Percentiles rank a stretch among this genome's conserved stretches.
These are phyloP conservation scores for Mycena vitilis DNA, from an alignment of 768 basidiomycete species.

Conservation along the genomic window DNA sequence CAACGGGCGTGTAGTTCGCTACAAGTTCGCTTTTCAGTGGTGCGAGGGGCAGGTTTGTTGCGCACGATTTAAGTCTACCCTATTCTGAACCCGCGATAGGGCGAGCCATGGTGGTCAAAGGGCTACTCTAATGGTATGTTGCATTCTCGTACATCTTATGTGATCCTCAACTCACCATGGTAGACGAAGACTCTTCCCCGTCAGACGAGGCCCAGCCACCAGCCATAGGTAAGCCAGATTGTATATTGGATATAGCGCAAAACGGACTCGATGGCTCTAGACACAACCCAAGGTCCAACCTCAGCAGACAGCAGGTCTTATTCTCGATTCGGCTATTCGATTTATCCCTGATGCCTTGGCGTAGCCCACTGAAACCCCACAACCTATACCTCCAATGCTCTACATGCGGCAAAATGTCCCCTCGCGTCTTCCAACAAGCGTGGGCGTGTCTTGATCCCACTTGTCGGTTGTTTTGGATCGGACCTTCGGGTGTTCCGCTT, in stretches of 20 bases:
- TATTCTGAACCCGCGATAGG: conserved; percentile 42
- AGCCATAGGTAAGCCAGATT: neutral
- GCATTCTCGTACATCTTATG: neutral
- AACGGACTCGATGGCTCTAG: neutral
- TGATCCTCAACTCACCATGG: neutral
- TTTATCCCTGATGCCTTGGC: neutral
- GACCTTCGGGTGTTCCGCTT: conserved; percentile 42
- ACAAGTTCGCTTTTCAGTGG: conserved; percentile 90
- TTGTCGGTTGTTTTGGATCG: conserved; percentile 69
- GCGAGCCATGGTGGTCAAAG: conserved; percentile 59
- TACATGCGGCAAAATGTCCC: conserved; percentile 57
- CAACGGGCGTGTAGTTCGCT: conserved; percentile 70
- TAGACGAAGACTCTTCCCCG: neutral
- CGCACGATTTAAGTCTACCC: neutral
- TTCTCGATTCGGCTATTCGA: neutral
- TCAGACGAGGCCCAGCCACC: neutral
- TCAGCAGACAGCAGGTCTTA: neutral
- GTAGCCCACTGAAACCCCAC: conserved; percentile 37
- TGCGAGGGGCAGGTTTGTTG: conserved; percentile 70
- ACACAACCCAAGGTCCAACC: neutral
- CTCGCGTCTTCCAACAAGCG: conserved; percentile 62
- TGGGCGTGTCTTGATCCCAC: conserved; percentile 75
- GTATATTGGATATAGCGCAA: neutral
- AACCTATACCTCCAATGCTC: conserved; percentile 49
- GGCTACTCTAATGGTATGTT: neutral